Base-by-base conservation (phyloP, 176 grass and related monocot species). In the Eleusine indica region DNA sequence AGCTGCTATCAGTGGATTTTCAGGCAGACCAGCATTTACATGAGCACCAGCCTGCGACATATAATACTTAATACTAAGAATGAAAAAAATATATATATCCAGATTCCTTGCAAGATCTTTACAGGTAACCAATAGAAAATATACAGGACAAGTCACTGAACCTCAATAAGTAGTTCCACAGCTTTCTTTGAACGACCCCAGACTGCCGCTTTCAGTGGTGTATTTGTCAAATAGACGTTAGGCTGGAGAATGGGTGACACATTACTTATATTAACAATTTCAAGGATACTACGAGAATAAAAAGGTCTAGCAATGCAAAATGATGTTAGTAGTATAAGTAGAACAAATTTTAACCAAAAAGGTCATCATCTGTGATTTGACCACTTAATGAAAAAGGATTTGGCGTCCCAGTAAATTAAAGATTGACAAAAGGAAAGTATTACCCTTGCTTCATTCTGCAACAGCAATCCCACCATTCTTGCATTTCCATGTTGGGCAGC, bases 21-120 rank as follows among this genome's bases (percentile, higher is more conserved):
- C 75, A 79, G 75, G 83, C 19, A n/a, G 25, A 65, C 83, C 75
- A 53, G 44, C 9, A 72, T 86, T 86, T 38, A 86, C 83, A 86
- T 40, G 19, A 41, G 83, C 83, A 51, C 75, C 54, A 79, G 75
- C 75, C 83, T 85, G 53, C 21, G 79, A 72, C 69, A 85, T 72
- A 37, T 43, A 85, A 19, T 17, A 53, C 51, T 53, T 54, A 37
- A 60, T 84, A 9, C 75, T 19, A 76, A 22, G 66, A 84, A 76
- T 17, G 25, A 47, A 7, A 37, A 76, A 53, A 28, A 43, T 25
- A 84, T 56, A 17, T 41, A 28, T 56, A 13, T 41, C 5, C 3
- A 12, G 52, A 10, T 71, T 16, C 37, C 66, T 70, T 29, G n/a
- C 35, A 58, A 81, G 7, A 28, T 41, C 32, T 70, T 6, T 81